Percentiles rank a stretch among this genome's conserved stretches.
Evolutionary conservation across 805 yeast genomes (phyloP).

Genomic region (Starmerella geochares): DNA sequence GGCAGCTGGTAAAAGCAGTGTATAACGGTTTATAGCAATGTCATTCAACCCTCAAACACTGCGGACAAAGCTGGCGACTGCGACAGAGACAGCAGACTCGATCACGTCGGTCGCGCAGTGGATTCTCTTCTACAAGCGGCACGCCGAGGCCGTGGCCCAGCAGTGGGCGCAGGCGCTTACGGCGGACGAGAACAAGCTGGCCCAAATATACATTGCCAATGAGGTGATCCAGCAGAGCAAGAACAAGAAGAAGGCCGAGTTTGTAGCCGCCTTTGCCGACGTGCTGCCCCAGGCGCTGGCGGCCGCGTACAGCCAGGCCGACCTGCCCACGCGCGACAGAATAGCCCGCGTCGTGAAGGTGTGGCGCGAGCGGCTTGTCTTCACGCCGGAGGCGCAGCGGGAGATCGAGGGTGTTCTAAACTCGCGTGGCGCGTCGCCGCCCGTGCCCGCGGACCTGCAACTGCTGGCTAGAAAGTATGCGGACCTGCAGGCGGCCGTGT

Average conservation of each 20-base stretch:
- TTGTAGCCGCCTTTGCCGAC: conserved; percentile 46
- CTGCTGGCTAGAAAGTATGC: conserved; percentile 19
- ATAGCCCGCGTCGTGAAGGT: conserved; percentile 50
- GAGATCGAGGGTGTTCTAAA: conserved; percentile 27
- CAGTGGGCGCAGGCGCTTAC: conserved; percentile 40
- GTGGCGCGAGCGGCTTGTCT: conserved; percentile 57
- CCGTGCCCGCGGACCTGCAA: conserved; percentile 13
- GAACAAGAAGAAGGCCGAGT: conserved; percentile 49
- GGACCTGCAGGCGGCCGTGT: not conserved
- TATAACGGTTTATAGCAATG: conserved; percentile 8
- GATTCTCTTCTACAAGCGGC: conserved; percentile 55
- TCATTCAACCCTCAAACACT: conserved; percentile 23
- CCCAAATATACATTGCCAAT: conserved; percentile 61
- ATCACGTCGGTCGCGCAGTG: conserved; percentile 66
- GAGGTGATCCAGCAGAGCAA: conserved; percentile 74
- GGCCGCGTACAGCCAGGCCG: conserved; percentile 32
- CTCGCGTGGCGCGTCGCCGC: not conserved
- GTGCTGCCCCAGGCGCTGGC: conserved; percentile 35
- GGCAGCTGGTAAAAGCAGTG: not conserved
- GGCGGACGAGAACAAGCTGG: conserved; percentile 37
- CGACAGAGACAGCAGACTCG: conserved; percentile 59
- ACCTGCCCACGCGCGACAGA: conserved; percentile 40
- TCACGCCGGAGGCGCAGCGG: conserved; percentile 31
- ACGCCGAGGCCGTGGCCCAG: conserved; percentile 43
- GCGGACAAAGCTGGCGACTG: conserved; percentile 27